These are phyloP conservation scores for Metschnikowia lachancei DNA, from an alignment of 805 yeast genomes.

Conservation along the genomic window DNA sequence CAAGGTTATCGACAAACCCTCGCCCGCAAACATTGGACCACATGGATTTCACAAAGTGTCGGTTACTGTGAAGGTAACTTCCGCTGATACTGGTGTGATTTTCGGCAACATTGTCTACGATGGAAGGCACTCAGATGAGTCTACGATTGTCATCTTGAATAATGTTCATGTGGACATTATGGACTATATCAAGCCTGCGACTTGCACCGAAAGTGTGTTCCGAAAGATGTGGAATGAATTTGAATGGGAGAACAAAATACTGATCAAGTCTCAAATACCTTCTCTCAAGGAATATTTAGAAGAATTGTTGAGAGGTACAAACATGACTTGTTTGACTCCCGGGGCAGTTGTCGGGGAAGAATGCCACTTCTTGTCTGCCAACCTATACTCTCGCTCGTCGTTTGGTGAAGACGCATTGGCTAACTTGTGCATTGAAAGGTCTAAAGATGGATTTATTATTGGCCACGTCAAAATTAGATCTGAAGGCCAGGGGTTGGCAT, in stretches of 20 bases:
- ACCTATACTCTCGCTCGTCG: slow-evolving; percentile 84
- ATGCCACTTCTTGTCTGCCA: slow-evolving; percentile 90
- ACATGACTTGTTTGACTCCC: slow-evolving; percentile 91
- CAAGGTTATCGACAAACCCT: slow-evolving; percentile 88
- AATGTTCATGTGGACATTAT: slow-evolving; percentile 95
- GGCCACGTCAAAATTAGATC: slow-evolving; percentile 97
- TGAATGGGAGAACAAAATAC: slow-evolving; percentile 98
- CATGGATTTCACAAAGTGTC: slow-evolving; percentile 92
- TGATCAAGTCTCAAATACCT: slow-evolving; percentile 67
- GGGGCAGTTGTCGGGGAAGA: slow-evolving; percentile 88
- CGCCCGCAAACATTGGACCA: slow-evolving; percentile 90
- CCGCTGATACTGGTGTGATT: slow-evolving; percentile 97
- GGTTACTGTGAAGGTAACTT: slow-evolving; percentile 87
- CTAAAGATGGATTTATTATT: slow-evolving; percentile 67
- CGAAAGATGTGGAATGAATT: slow-evolving; percentile 99
- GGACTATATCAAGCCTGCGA: slow-evolving; percentile 97
- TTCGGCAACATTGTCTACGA: slow-evolving; percentile 97
- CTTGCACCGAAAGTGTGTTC: slow-evolving; percentile 83
- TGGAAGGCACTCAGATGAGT: slow-evolving; percentile 89
- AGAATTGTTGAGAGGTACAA: slow-evolving; percentile 74
- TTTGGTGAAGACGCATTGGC: slow-evolving; percentile 98
- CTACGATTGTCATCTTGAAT: slow-evolving; percentile 84
- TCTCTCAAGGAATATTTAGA: slow-evolving; percentile 76
- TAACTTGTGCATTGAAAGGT: slow-evolving; percentile 87
- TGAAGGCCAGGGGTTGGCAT: slow-evolving; percentile 95